Base-by-base conservation (phyloP, 2,329 filamentous ascomycete genomes). In the Diaporthe helianthi region DNA sequence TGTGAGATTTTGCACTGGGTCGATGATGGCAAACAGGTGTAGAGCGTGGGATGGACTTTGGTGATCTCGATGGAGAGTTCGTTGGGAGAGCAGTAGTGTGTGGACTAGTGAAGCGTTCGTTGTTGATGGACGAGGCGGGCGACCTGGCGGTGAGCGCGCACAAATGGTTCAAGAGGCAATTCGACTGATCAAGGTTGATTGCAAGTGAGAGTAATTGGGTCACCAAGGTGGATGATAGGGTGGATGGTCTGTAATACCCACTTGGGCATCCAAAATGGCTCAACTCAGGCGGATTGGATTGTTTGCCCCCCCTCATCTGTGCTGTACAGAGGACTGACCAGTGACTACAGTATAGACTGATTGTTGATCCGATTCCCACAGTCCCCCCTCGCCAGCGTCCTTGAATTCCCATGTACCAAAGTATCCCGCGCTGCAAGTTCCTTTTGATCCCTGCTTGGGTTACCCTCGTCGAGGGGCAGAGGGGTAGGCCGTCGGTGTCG, bases 191-290 rank as follows among this genome's bases (percentile, higher is more conserved):
- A 69, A 71, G 55, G 52, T 60, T 65, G 66, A 60, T 65, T 65
- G 24, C 69, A 47, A 53, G 47, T 29, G 31, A 22, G 52, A 58
- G 65, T 15, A 67, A 51, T 63, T 63, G 58, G 44, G 19, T 63
- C 58, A 49, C 26, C 41, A 29, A 36, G 52, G 54, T n/a, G 46
- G 41, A 31, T 58, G 65, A 58, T 67, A 67, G 61, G 67, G 58
- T 52, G 49, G 29, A 67, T 64, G 67, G 58, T 60, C 53, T 69
- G 46, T 69, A 55, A 71, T 67, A 71, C 69, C 69, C 69, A 71
- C 69, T 67, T 71, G 67, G 63, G 69, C 69, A 55, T 68, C 67
- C 69, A 61, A 69, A 71, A 58, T 71, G 61, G 63, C 69, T 69
- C 67, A 63, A 47, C 58, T 29, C 65, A 41, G 47, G 41, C 65